Evolutionary conservation across 768 basidiomycete species (phyloP).

Genomic region (Lentinula sp.): DNA sequence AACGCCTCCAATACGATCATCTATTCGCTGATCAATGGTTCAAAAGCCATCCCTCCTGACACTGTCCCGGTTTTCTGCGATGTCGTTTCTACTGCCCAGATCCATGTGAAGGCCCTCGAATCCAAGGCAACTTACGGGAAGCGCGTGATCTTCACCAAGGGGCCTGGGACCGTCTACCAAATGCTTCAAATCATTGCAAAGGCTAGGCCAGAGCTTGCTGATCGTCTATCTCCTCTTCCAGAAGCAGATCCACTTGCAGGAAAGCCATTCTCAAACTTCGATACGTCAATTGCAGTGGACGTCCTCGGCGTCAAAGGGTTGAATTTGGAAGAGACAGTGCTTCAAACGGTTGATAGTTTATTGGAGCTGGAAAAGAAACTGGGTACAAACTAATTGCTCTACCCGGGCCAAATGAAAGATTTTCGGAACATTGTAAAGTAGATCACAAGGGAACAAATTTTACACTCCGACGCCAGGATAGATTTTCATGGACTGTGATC

Average conservation of each 20-base stretch:
- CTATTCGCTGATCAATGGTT: background rate
- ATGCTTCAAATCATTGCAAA: background rate
- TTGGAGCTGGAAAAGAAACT: background rate
- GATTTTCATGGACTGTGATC: too few species aligned
- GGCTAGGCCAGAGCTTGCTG: background rate
- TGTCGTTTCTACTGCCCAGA: conserved; percentile 8
- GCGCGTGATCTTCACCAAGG: conserved; percentile 7
- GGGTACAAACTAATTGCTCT: background rate
- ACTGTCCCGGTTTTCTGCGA: conserved; percentile 6
- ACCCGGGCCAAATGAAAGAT: too few species aligned
- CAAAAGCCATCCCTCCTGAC: background rate
- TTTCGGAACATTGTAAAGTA: background rate
- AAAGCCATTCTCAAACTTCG: background rate
- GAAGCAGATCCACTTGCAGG: background rate
- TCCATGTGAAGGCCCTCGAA: conserved; percentile 8
- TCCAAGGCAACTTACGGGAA: conserved; percentile 1
- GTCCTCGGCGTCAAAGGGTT: background rate
- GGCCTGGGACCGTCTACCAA: background rate
- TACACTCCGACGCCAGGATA: too few species aligned
- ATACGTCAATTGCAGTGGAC: conserved; percentile 1
- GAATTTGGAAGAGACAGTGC: background rate
- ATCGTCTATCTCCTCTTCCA: background rate
- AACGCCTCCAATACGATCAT: background rate
- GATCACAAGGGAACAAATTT: too few species aligned
- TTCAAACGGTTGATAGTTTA: background rate